Percentiles rank a stretch among this genome's conserved stretches.
Evolutionary conservation across 176 grass and related monocot genomes (phyloP).

Genomic region (Aegilops longissima): DNA sequence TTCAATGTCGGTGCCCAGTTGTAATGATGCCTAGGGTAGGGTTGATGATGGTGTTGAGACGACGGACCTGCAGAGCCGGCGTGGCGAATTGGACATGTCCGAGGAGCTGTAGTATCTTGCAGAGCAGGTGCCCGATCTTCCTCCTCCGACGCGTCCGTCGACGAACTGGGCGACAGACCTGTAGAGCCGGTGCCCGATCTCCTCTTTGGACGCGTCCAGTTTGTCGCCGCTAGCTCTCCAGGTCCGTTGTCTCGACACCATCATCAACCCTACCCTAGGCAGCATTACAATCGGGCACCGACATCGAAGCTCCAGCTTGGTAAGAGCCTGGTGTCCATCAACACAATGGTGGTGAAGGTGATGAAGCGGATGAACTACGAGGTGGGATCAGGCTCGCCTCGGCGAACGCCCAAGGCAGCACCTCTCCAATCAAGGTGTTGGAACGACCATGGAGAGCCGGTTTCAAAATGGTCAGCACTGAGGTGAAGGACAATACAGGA

Average conservation of each 20-base stretch:
- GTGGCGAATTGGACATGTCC: constrained; percentile 32
- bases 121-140: too few relatives aligned
- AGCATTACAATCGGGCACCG: neutral
- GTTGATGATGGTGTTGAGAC: too few relatives aligned
- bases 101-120: neutral
- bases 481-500: neutral
- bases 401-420: constrained; percentile 61
- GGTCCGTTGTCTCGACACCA: neutral
- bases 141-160: too few relatives aligned
- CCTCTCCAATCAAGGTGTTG: constrained; percentile 32
- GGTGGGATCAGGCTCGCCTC: constrained; percentile 45
- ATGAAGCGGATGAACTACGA: constrained; percentile 69
- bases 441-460: constrained; percentile 1
- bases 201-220: constrained; percentile 8
- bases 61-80: neutral
- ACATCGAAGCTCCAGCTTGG: neutral
- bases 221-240: constrained; percentile 15
- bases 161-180: too few relatives aligned
- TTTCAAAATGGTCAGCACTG: too few relatives aligned
- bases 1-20: neutral
- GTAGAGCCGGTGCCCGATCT: too few relatives aligned
- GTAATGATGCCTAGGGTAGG: neutral
- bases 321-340: neutral
- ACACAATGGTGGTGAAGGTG: constrained; percentile 35
- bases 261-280: too few relatives aligned